Base-by-base conservation (phyloP, 2,329 filamentous ascomycete genomes). In the Graphilbum ipis-grandicollis region DNA sequence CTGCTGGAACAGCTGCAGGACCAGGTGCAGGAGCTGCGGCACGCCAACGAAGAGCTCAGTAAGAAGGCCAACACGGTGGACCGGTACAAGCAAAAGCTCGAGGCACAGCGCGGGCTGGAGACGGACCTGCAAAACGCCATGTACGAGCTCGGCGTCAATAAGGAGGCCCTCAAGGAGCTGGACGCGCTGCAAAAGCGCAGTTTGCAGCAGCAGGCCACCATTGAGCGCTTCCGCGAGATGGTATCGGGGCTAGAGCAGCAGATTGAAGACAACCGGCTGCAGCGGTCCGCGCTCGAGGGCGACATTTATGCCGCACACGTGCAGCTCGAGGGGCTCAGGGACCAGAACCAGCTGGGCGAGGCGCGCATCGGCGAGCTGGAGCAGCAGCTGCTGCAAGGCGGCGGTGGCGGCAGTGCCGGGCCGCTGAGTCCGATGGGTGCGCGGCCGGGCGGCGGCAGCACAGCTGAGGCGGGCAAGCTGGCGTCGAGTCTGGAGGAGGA, bases 41-140 rank as follows among this genome's bases (percentile, higher is more conserved):
- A 68, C 45, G 65, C 67, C 45, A 70, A 68, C 36, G 66, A 68
- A 40, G 65, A 72, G 41, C 57, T 75, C 12, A 60, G 65, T 36
- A 72, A 71, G 49, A 74, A 72, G 46, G 71, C 72, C 41, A 77
- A 77, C 44, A 71, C 63, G 38, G 68, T 68, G 8, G 72, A 75
- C 38, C 62, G 72, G 39, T 69, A 71, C 48, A 68, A 71, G 50
- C 68, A 73, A 50, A 76, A 77, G 52, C 59, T 77, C 13, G 68
- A 73, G 47, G 60, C 61, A 13, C 63, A 68, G 46, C 67, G 66
- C 39, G 56, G 62, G 15, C 55, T 73, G 25, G 67, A 69, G 41
- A 64, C 60, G 38, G 69, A 75, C 44, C 63, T 72, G 34, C 59
- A 66, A 36, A 60, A 63, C 25, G 56, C 75, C 7, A 61, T 66